Base-by-base conservation (phyloP, 2,329 filamentous ascomycete species). In the Cercospora brassicicola region DNA sequence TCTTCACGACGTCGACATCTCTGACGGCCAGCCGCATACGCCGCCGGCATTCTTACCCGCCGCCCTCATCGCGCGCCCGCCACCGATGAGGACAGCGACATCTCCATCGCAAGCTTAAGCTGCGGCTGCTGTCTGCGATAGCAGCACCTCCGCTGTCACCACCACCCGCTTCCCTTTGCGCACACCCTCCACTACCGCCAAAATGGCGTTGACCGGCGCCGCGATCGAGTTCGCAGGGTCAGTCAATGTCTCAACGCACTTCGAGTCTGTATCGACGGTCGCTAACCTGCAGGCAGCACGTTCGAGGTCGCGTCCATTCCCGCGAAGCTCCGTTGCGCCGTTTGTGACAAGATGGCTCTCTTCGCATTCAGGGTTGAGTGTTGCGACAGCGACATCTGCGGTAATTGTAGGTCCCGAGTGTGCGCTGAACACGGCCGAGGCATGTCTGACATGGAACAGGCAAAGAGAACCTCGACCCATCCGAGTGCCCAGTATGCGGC, bases 311-410 rank as follows among this genome's bases (percentile, higher is more conserved):
- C 94, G 75, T 92, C 95, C 70, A 93, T 97, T 67, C 95, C 95
- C n/a, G 93, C 94, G 76, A 97, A 97, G 84, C 87, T 99, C 71
- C 91, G 94, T 81, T 99, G 95, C 84, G 93, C 93, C 62, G 92
- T 93, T 74, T 99, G 95, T 82, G 95, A 91, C 82, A 93, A 92
- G 79, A 85, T 98, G 67, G 94, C 93, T 31, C 84, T 96, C 72
- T 96, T 97, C 78, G 92, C 94, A 8, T 96, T 93, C 79, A 91
- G 94, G 71, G 85, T 97, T 30, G 92, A 94, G 1, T 99, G 95
- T 81, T 99, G 95, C 80, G 95, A 97, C 77, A 94, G 96, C 78
- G 90, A 91, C 48, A 96, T 98, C 67, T 98, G 95, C 84, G 91
- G 94, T 77, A 86, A 84, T 72, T 99, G 95, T 97, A 83, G 77